phyloP scores from a whole-genome alignment of 2,329 filamentous ascomycete species.

The Chalara sp. region DNA sequence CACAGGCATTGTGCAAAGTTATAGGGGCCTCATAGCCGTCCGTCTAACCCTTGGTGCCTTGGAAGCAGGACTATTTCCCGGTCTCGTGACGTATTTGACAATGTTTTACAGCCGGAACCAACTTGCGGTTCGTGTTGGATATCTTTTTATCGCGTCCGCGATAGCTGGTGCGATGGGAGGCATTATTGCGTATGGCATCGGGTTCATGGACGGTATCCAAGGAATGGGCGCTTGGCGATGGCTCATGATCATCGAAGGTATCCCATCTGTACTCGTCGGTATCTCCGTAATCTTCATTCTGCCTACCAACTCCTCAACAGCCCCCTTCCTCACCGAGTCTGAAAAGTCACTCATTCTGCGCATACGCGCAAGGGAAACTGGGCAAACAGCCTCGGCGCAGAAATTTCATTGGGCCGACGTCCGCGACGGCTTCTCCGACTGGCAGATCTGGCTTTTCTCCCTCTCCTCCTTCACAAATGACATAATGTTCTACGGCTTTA shows the following conservation, averaged over 20 bases:
- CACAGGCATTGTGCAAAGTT: too few relatives aligned
- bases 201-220: conserved; percentile 37
- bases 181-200: conserved; percentile 44
- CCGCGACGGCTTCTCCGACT: conserved; percentile 37
- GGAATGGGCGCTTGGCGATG: conserved; percentile 39
- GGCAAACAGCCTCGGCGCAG: too few relatives aligned
- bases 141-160: conserved; percentile 47
- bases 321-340: conserved; percentile 41
- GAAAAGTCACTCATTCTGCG: conserved; percentile 42
- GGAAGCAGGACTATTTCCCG: conserved; percentile 43
- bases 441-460: too few relatives aligned
- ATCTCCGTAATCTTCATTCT: conserved; percentile 39
- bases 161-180: conserved; percentile 44
- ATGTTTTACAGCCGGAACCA: conserved; percentile 53
- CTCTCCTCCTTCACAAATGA: conserved; percentile 1
- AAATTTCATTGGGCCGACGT: conserved; percentile 45
- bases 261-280: conserved; percentile 36
- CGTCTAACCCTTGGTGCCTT: conserved; percentile 40
- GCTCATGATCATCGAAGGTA: conserved; percentile 44
- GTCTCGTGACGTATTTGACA: conserved; percentile 40
- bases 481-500: conserved; percentile 41
- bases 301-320: conserved; percentile 38
- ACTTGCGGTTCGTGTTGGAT: conserved; percentile 45
- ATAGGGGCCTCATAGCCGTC: conserved; percentile 33
- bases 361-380: conserved; percentile 25